These are phyloP conservation scores for Chloromonas sp. DNA, from an alignment of 163 green algal species.

Conservation along the genomic window DNA sequence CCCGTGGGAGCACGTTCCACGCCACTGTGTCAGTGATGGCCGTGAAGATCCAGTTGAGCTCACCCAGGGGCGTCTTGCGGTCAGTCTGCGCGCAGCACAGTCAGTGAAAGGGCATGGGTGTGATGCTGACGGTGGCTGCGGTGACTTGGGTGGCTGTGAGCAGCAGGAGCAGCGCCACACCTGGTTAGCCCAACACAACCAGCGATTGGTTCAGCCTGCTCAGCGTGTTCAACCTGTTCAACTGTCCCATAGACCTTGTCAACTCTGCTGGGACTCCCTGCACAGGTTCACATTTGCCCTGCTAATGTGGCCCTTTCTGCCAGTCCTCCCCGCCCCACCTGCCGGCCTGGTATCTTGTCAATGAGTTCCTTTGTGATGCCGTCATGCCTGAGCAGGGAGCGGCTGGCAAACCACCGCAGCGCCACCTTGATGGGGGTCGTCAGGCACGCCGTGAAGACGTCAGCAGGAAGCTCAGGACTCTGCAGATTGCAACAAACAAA, in stretches of 20 bases:
- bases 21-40: constrained; percentile 99
- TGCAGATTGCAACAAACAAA: constrained; percentile 50
- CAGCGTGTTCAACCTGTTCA: too few species aligned
- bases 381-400: constrained; percentile 68
- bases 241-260: too few species aligned
- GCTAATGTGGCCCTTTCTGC: too few species aligned
- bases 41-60: constrained; percentile 99
- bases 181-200: too few species aligned
- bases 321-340: constrained; percentile 15
- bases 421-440: constrained; percentile 96
- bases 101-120: background rate
- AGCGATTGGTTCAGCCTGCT: too few species aligned
- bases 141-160: too few species aligned
- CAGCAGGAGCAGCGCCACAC: too few species aligned
- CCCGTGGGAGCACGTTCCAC: constrained; percentile 92
- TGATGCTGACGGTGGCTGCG: background rate
- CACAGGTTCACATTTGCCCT: too few species aligned
- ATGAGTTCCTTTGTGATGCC: constrained; percentile 87
- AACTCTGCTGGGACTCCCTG: too few species aligned
- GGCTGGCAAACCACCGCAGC: constrained; percentile 81
- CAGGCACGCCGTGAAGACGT: constrained; percentile 97
- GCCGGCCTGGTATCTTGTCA: constrained; percentile 86
- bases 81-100: constrained; percentile 67
- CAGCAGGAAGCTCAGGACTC: constrained; percentile 84
- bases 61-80: constrained; percentile 93